Evolutionary conservation across 805 yeast genomes (phyloP).

Genomic region (Henningerozyma blattae): DNA sequence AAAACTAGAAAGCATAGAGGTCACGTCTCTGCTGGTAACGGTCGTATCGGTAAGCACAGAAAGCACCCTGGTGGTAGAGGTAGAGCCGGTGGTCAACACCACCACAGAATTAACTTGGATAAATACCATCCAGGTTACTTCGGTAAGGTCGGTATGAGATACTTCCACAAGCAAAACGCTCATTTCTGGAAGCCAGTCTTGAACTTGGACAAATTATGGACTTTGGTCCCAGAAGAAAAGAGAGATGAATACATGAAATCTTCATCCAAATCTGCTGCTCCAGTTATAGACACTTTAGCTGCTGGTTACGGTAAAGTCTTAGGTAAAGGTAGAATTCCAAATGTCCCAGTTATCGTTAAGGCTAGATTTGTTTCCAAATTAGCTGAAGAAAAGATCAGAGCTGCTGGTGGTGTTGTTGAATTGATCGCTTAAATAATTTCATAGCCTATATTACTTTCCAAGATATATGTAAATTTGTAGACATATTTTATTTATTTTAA

Average conservation of each 20-base stretch:
- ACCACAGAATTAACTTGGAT: slow-evolving; percentile 99
- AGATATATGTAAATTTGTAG: no score
- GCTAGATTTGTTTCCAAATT: slow-evolving; percentile 98
- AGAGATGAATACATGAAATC: slow-evolving; percentile 86
- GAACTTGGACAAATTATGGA: slow-evolving; percentile 98
- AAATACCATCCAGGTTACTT: slow-evolving; percentile 99
- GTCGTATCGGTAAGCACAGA: slow-evolving; percentile 99
- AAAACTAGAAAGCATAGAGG: slow-evolving; percentile 99
- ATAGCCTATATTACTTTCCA: no score
- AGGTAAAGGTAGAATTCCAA: slow-evolving; percentile 98
- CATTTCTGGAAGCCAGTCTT: slow-evolving; percentile 97
- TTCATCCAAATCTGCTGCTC: slow-evolving; percentile 82
- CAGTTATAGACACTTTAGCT: slow-evolving; percentile 98
- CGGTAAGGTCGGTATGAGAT: slow-evolving; percentile 99
- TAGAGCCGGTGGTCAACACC: slow-evolving; percentile 99
- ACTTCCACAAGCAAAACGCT: slow-evolving; percentile 90
- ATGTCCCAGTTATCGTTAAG: slow-evolving; percentile 97
- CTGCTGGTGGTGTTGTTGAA: slow-evolving; percentile 99
- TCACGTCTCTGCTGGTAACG: slow-evolving; percentile 99
- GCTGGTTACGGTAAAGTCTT: slow-evolving; percentile 99
- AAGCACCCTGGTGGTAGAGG: slow-evolving; percentile 99
- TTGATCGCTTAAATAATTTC: slow-evolving; percentile 79
- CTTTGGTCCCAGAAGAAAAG: slow-evolving; percentile 85
- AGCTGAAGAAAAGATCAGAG: slow-evolving; percentile 99
- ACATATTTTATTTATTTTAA: no score